A percentile compares a stretch with the other conserved stretches of the same genome.
Conservation (phyloP, 2,329 filamentous ascomycete species). For the Scopulariopsis brevicaulis region DNA sequence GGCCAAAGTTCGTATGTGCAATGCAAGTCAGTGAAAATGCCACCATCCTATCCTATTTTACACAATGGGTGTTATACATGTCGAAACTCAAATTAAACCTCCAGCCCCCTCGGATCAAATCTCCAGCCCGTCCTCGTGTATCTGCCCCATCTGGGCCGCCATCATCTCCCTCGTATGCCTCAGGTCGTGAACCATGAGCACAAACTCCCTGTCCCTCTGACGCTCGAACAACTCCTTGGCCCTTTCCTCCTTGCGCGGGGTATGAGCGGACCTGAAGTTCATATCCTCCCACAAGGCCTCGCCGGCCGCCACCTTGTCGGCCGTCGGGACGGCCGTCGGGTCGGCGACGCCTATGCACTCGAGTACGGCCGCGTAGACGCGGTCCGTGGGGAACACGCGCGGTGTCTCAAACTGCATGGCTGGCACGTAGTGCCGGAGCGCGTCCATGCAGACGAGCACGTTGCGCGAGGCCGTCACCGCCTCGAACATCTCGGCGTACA, state of each 20-base stretch:
- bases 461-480: slow-evolving; percentile 32
- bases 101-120: neutral
- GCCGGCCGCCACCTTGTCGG: neutral
- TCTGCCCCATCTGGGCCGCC: neutral
- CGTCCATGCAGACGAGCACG: slow-evolving; percentile 30
- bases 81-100: too few species aligned
- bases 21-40: neutral
- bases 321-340: slow-evolving; percentile 24
- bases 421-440: slow-evolving; percentile 39
- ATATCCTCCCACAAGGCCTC: slow-evolving; percentile 8
- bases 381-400: slow-evolving; percentile 28
- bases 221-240: slow-evolving; percentile 1
- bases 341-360: slow-evolving; percentile 45
- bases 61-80: neutral
- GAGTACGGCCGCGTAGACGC: slow-evolving; percentile 35
- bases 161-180: neutral
- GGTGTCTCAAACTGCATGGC: slow-evolving; percentile 48
- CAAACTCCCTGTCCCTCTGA: slow-evolving; percentile 1
- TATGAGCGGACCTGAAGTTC: neutral
- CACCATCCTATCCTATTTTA: neutral
- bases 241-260: neutral
- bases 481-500: slow-evolving; percentile 45
- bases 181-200: neutral
- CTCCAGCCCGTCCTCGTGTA: neutral
- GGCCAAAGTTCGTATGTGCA: too few species aligned